phyloP scores from a whole-genome alignment of 2,329 filamentous ascomycete genomes.

The Triangularia verruculosa region DNA sequence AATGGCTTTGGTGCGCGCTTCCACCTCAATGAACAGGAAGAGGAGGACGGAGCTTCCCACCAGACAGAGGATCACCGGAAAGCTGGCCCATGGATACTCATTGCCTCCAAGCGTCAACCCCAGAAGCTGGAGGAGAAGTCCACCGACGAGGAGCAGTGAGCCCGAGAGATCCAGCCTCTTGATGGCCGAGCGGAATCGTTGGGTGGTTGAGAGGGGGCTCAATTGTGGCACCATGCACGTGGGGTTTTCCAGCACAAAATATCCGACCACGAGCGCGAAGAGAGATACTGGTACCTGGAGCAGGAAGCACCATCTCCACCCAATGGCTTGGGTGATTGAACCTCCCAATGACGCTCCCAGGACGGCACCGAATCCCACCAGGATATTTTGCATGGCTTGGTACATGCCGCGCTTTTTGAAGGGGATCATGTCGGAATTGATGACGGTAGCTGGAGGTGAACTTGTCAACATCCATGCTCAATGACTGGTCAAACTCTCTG shows the following conservation, averaged over 20 bases:
- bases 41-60: conserved; percentile 42
- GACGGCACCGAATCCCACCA: conserved; percentile 59
- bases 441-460: conserved; percentile 46
- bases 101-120: conserved; percentile 55
- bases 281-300: conserved; percentile 58
- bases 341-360: conserved; percentile 62
- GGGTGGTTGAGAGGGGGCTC: conserved; percentile 16
- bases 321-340: conserved; percentile 59
- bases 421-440: conserved; percentile 62
- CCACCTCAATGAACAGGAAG: conserved; percentile 44
- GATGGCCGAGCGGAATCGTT: conserved; percentile 42
- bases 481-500: neutral
- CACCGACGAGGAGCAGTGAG: conserved; percentile 53
- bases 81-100: conserved; percentile 48
- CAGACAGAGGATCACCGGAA: conserved; percentile 45
- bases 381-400: conserved; percentile 57
- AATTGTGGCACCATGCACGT: conserved; percentile 23
- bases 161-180: conserved; percentile 56
- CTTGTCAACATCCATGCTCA: neutral
- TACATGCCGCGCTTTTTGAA: conserved; percentile 55
- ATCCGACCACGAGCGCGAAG: conserved; percentile 50
- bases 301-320: conserved; percentile 66
- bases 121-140: conserved; percentile 54
- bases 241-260: conserved; percentile 48
- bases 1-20: conserved; percentile 46